phyloP scores from a whole-genome alignment of 1,284 basidiomycete genomes.

The Ceratobasidium theobromae region DNA sequence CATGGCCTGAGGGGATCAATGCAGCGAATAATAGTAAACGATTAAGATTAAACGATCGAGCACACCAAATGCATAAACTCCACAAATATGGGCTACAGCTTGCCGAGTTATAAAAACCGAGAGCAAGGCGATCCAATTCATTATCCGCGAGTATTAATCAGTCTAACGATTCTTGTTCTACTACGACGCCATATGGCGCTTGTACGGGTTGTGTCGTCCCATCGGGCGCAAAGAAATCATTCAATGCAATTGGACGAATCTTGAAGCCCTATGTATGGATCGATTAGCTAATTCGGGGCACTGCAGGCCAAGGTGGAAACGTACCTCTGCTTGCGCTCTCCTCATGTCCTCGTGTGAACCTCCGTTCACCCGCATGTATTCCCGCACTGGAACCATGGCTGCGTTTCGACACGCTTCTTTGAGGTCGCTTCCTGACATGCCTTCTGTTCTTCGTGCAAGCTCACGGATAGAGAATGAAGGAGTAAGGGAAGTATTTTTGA shows the following conservation, averaged over 20 bases:
- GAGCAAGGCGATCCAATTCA: constrained; percentile 3
- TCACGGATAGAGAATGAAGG: constrained; percentile 63
- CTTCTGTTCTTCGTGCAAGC: constrained; percentile 74
- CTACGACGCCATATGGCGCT: constrained; percentile 17
- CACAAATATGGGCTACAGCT: constrained; percentile 13
- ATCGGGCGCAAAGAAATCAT: constrained; percentile 71
- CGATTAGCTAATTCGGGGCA: background rate
- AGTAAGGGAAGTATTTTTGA: constrained; percentile 73
- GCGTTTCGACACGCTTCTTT: constrained; percentile 94
- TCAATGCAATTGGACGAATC: constrained; percentile 65
- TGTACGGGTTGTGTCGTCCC: constrained; percentile 37
- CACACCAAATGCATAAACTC: constrained; percentile 27
- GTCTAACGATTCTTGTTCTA: constrained; percentile 16
- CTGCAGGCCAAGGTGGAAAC: constrained; percentile 27
- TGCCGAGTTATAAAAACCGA: background rate
- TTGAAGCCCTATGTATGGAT: constrained; percentile 63
- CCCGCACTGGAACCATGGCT: constrained; percentile 88
- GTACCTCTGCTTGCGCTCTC: constrained; percentile 44
- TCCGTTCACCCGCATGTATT: constrained; percentile 71
- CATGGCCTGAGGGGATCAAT: no score
- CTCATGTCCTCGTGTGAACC: constrained; percentile 46
- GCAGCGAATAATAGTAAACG: background rate
- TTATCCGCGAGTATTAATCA: background rate
- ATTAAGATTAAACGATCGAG: constrained; percentile 31
- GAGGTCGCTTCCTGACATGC: constrained; percentile 88